Percentiles rank a stretch among this genome's conserved stretches.
phyloP scores from a whole-genome alignment of 495 filamentous ascomycete species.

The Annulohypoxylon bovei region DNA sequence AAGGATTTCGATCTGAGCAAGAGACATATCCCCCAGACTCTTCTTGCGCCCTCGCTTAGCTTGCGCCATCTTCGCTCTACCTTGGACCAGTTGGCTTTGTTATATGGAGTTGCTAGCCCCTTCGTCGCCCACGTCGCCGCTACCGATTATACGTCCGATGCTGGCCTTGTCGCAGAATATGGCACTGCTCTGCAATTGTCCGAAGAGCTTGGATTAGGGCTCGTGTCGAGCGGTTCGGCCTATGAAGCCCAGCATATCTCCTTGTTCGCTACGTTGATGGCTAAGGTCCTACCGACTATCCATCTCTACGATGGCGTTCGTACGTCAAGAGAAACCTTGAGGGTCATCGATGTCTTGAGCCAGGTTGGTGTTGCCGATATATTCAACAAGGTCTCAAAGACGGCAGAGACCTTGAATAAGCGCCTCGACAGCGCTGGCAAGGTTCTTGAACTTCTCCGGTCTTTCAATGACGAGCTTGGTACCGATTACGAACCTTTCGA shows the following conservation, averaged over 20 bases:
- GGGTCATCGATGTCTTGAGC: conserved; percentile 85
- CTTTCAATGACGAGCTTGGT: conserved; percentile 91
- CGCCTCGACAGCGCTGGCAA: conserved; percentile 78
- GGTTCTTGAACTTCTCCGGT: conserved; percentile 75
- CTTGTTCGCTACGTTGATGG: conserved; percentile 84
- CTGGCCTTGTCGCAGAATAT: conserved; percentile 87
- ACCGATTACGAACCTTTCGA: conserved; percentile 93
- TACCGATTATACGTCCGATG: conserved; percentile 78
- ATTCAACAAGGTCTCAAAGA: conserved; percentile 73
- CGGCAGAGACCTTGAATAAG: conserved; percentile 70
- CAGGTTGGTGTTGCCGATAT: conserved; percentile 72
- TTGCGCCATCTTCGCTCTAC: conserved; percentile 82
- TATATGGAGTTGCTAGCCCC: conserved; percentile 90
- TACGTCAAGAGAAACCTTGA: conserved; percentile 83
- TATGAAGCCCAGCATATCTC: conserved; percentile 97
- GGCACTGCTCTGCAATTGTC: conserved; percentile 78
- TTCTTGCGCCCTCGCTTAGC: conserved; percentile 85
- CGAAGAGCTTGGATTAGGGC: conserved; percentile 90
- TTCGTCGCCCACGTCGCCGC: conserved; percentile 95
- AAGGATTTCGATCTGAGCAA: conserved; percentile 93
- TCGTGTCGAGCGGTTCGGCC: conserved; percentile 84
- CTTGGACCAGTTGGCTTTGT: conserved; percentile 86
- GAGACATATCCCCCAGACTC: conserved; percentile 87
- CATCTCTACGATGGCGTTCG: conserved; percentile 94
- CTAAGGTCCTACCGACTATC: conserved; percentile 80